A percentile compares a stretch with the other conserved stretches of the same genome.
Conservation (phyloP, 2,329 filamentous ascomycete species). For the Diaporthe sp. region DNA sequence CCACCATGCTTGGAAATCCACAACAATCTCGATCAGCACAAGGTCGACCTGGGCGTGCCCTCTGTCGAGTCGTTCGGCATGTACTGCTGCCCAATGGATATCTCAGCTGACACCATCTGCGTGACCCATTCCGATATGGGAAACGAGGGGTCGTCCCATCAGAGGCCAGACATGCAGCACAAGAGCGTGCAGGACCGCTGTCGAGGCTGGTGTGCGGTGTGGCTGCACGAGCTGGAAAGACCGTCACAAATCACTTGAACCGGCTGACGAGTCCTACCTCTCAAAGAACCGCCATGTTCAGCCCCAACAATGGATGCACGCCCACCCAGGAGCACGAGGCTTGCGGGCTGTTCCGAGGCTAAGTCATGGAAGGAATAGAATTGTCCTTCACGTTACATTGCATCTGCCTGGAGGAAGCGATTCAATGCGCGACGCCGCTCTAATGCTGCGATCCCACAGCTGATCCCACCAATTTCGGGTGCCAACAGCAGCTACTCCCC, state of each 20-base stretch:
- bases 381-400: conserved; percentile 8
- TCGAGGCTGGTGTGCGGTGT: neutral
- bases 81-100: neutral
- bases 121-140: neutral
- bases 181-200: neutral
- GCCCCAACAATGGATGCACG: neutral
- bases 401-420: neutral
- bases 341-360: conserved; percentile 14
- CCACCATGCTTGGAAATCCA: too few species aligned
- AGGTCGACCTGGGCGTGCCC: neutral
- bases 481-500: neutral
- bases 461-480: neutral
- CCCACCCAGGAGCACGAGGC: neutral
- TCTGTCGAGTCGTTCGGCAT: neutral
- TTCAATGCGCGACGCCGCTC: neutral
- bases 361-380: neutral
- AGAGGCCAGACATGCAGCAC: neutral
- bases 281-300: too few species aligned
- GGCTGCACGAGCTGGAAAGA: neutral
- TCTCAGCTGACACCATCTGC: neutral
- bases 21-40: too few species aligned
- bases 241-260: neutral
- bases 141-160: neutral
- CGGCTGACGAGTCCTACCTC: neutral
- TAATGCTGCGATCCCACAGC: conserved; percentile 7